Conservation (phyloP, 805 yeast species). For the Ogataea henricii region DNA sequence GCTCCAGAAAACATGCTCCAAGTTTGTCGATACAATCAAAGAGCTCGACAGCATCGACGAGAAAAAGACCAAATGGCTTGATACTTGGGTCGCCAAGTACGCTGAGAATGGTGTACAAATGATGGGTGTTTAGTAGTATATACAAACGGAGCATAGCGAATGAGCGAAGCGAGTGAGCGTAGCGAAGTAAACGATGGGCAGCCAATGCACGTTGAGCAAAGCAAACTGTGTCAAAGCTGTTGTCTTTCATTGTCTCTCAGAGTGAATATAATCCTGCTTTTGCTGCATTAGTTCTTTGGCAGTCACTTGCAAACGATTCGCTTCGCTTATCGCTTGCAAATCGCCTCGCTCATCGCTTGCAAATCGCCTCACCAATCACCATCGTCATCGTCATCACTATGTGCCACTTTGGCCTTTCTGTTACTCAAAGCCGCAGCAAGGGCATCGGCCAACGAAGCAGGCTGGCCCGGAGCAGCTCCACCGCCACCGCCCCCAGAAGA, state of each 20-base stretch:
- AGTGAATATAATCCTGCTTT: too few relatives aligned
- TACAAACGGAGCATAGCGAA: too few relatives aligned
- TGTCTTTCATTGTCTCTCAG: too few relatives aligned
- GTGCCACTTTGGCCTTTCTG: constrained; percentile 79
- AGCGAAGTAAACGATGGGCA: too few relatives aligned
- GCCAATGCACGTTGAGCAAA: too few relatives aligned
- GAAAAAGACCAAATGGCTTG: constrained; percentile 59
- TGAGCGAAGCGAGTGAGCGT: too few relatives aligned
- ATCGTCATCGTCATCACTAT: constrained; percentile 82
- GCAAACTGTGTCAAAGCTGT: too few relatives aligned
- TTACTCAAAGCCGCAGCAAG: constrained; percentile 81
- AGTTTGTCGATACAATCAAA: constrained; percentile 42
- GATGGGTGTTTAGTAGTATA: neutral
- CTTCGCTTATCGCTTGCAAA: neutral
- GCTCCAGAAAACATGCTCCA: constrained; percentile 26
- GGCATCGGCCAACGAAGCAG: constrained; percentile 80
- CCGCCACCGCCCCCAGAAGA: too few relatives aligned
- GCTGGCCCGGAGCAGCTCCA: constrained; percentile 42
- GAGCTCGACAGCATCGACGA: constrained; percentile 50
- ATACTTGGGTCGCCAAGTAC: constrained; percentile 53
- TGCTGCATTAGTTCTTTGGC: too few relatives aligned
- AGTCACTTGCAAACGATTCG: too few relatives aligned
- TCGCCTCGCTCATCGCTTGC: neutral
- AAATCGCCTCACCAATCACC: constrained; percentile 58
- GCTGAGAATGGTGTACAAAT: constrained; percentile 17